Percentiles rank a stretch among this genome's conserved stretches.
phyloP scores from a whole-genome alignment of 1,284 basidiomycete genomes.

The Austroboletus novae-zelandiae region DNA sequence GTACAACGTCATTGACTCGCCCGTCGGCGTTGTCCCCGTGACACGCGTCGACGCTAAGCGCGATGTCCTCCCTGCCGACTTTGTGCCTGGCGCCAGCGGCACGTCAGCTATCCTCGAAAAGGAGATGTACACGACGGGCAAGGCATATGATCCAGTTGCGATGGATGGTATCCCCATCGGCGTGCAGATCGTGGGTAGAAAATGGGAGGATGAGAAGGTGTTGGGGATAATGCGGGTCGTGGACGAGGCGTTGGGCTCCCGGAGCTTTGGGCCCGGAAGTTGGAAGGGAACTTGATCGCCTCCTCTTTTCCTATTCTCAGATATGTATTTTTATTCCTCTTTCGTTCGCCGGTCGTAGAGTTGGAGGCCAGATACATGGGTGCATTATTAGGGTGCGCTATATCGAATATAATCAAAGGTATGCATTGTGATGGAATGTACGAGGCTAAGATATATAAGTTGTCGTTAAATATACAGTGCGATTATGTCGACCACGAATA shows the following conservation, averaged over 20 bases:
- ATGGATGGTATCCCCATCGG: constrained; percentile 83
- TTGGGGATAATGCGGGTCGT: constrained; percentile 80
- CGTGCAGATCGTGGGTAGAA: constrained; percentile 76
- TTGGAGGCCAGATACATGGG: too few species aligned
- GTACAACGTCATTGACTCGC: constrained; percentile 77
- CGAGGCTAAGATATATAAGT: constrained; percentile 1
- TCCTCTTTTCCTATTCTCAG: not conserved
- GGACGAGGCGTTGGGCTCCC: constrained; percentile 56
- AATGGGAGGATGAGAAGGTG: constrained; percentile 87
- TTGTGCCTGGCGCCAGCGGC: constrained; percentile 43
- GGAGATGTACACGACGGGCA: constrained; percentile 51
- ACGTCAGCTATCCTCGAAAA: constrained; percentile 57
- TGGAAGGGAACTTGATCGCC: constrained; percentile 18
- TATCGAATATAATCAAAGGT: not conserved
- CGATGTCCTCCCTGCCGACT: constrained; percentile 63
- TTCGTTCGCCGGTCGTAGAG: too few species aligned
- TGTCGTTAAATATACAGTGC: constrained; percentile 21
- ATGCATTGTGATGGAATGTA: not conserved
- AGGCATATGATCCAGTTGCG: constrained; percentile 66
- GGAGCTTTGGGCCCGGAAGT: constrained; percentile 53
- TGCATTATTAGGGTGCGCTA: not conserved
- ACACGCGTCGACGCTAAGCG: constrained; percentile 67
- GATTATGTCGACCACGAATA: constrained; percentile 2
- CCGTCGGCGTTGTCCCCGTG: constrained; percentile 78
- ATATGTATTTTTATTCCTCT: too few species aligned